These are phyloP conservation scores for Citrus maxima DNA, from an alignment of 345 rosid genomes.

Conservation along the genomic window DNA sequence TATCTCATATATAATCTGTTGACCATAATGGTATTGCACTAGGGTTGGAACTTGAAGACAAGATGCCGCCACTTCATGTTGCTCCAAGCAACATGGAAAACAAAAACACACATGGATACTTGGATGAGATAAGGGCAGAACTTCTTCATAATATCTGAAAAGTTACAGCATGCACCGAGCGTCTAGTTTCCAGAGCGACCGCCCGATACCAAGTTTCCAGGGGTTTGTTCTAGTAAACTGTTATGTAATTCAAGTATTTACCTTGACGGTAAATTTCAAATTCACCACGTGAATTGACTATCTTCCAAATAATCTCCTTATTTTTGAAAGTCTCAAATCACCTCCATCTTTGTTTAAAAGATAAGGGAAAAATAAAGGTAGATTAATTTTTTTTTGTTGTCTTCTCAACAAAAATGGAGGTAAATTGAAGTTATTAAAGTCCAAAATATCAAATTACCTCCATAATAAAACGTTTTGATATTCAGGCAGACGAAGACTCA, in stretches of 20 bases:
- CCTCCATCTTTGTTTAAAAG: no score
- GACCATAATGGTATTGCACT: constrained; percentile 68
- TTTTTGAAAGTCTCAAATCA: no score
- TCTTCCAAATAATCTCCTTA: no score
- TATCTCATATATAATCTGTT: not conserved
- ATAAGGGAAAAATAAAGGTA: no score
- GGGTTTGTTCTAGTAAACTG: not conserved
- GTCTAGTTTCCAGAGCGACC: not conserved
- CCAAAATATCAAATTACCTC: no score
- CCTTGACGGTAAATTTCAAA: no score
- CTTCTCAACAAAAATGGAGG: no score
- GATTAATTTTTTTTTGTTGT: no score
- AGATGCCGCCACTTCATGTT: constrained; percentile 73
- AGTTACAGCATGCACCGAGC: not conserved
- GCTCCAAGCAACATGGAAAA: constrained; percentile 52
- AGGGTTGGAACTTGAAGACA: constrained; percentile 71
- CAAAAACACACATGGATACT: constrained; percentile 19
- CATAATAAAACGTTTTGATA: no score
- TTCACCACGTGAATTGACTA: no score
- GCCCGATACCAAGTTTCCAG: not conserved
- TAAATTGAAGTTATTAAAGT: no score
- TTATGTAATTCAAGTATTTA: no score
- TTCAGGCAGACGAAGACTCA: not conserved
- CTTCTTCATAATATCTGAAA: not conserved
- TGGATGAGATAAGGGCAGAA: not conserved